Percentiles rank a stretch among this genome's conserved stretches.
Conservation (phyloP, 148 eudicot species). For the Beta vulgaris region DNA sequence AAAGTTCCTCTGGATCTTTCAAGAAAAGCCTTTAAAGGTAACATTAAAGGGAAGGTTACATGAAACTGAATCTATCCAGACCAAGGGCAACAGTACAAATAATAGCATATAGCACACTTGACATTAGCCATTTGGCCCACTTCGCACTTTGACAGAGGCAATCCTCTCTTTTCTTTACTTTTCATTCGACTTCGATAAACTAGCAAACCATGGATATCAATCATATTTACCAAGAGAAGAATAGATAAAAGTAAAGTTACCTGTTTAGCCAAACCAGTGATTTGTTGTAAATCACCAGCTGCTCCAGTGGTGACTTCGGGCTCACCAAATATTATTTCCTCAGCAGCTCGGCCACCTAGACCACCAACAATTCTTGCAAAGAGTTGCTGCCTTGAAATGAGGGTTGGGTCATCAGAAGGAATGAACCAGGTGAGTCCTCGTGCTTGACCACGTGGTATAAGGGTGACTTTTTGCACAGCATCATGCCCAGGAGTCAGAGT, state of each 20-base stretch:
- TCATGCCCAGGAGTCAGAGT: conserved; percentile 98
- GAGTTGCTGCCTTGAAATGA: conserved; percentile 91
- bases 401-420: conserved; percentile 94
- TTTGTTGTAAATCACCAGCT: conserved; percentile 93
- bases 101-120: no score
- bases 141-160: background rate
- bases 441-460: conserved; percentile 98
- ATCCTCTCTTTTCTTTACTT: background rate
- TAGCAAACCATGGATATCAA: background rate
- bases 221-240: background rate
- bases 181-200: background rate
- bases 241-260: conserved; percentile 29
- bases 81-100: no score
- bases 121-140: no score
- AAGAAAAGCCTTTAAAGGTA: background rate
- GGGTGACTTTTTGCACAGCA: conserved; percentile 96
- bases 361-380: conserved; percentile 99
- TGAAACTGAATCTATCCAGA: no score
- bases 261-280: conserved; percentile 97
- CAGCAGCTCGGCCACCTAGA: conserved; percentile 98
- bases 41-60: no score
- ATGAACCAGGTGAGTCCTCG: conserved; percentile 98
- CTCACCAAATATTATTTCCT: conserved; percentile 93
- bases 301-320: conserved; percentile 99
- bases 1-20: background rate